Conservation (phyloP, 2,329 filamentous ascomycete genomes). For the Fusarium sterilihyphosum region DNA sequence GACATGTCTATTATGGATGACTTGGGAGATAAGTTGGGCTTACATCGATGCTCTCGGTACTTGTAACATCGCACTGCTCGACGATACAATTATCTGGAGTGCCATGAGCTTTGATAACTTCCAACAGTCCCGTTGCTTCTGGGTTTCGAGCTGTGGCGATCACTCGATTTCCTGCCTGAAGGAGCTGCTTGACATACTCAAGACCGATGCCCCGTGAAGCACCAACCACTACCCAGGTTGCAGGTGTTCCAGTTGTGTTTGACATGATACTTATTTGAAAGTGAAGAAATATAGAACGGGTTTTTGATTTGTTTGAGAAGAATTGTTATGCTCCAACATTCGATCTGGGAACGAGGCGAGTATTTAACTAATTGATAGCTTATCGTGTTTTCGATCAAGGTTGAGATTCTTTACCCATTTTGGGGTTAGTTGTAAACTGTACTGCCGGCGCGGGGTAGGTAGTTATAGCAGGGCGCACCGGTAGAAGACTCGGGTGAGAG, state of each 20-base stretch:
- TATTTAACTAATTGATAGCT: not conserved
- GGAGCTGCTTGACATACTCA: not conserved
- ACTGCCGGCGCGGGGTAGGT: not conserved
- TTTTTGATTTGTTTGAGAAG: rapidly evolving
- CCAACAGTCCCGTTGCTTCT: rapidly evolving
- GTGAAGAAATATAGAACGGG: rapidly evolving
- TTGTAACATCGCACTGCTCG: not conserved
- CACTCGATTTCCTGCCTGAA: rapidly evolving
- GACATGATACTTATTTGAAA: not conserved
- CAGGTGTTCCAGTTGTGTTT: too few relatives aligned
- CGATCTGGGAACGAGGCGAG: not conserved
- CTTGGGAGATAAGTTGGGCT: not conserved
- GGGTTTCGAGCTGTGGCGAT: not conserved
- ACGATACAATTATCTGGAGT: not conserved
- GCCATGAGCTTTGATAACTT: rapidly evolving
- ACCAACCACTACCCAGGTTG: not conserved
- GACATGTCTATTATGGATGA: rapidly evolving
- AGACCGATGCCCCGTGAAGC: not conserved
- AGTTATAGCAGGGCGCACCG: not conserved
- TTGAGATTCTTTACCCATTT: not conserved
- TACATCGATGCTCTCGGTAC: not conserved
- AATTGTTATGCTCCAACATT: rapidly evolving
- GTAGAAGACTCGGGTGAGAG: not conserved
- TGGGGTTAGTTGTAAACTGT: not conserved
- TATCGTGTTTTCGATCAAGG: rapidly evolving